Base-by-base conservation (phyloP, 805 yeast genomes). In the Hemisphaericaspora nanyangensis region DNA sequence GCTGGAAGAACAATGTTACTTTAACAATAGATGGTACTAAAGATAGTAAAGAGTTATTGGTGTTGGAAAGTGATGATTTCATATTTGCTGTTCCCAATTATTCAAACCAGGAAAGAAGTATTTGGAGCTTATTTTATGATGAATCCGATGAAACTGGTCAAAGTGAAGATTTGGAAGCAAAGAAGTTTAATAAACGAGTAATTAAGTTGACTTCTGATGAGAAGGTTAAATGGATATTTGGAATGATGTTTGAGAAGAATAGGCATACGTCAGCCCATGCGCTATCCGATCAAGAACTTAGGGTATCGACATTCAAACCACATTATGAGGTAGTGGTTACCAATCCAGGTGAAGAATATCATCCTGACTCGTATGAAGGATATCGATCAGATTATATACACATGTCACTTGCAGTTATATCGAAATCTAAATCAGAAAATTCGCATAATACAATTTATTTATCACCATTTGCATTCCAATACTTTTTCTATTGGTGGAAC, bases 301-400 rank as follows among this genome's bases (percentile, higher is more conserved):
- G 91, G 31, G 65, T 70, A 0, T 47, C 61, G 11, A 58, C 71
- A 1, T 77, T 76, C 47, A 63, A 66, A 29, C 82, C 85, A 0
- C 95, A 85, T 51, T 80, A 80, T 50, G 80, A 77, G 29, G 74
- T 85, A 7, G 59, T 63, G 15, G 72, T 83, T n/a, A 70, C 75
- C 3, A 75, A 77, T 49, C 91, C 90, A 0, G 78, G 79, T 22
- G 50, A 56, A 13, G 61, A 57, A 0, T 51, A 53, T 2, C 89
- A 89, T 63, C 68, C 71, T 1, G 98, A 91, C 61, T 86, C 96
- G 0, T 91, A 82, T 56, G 62, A 60, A 10, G 88, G 83, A 0
- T 93, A 80, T 66, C 66, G 98, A 54, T 84, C 95, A 46, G 82
- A 88, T 39, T 90, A 78, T 54, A 69, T 91, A 8, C 96, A 88